Evolutionary conservation across 257 asterid species (phyloP).

Genomic region (Solanum bulbocastanum): DNA sequence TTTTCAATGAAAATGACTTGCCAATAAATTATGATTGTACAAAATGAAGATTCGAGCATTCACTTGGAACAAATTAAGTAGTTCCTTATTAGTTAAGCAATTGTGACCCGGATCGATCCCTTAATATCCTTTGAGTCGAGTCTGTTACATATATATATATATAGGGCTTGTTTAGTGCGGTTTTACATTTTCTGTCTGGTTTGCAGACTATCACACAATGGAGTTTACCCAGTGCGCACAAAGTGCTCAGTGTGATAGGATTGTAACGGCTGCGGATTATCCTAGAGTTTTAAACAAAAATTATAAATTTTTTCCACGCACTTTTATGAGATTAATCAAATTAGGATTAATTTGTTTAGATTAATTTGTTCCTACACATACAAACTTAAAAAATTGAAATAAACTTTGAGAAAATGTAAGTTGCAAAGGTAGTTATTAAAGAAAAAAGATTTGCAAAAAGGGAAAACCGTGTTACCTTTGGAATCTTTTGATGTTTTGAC

Average conservation of each 20-base stretch:
- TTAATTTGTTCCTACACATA: background rate
- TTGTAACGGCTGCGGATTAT: too few relatives aligned
- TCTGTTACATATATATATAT: too few relatives aligned
- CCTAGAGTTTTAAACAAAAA: too few relatives aligned
- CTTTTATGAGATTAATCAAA: background rate
- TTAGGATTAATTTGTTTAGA: background rate
- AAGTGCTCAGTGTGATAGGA: background rate
- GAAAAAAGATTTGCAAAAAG: background rate
- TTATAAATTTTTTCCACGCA: background rate
- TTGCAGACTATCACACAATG: too few relatives aligned
- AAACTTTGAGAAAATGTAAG: background rate
- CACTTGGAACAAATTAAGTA: background rate
- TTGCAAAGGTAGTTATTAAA: background rate
- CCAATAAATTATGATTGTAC: background rate
- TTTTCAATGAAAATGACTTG: background rate
- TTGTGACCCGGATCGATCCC: background rate
- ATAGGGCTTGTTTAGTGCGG: background rate
- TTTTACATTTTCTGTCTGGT: too few relatives aligned
- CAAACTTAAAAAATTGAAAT: background rate
- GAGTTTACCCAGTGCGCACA: background rate
- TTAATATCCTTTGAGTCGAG: background rate
- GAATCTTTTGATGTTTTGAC: background rate
- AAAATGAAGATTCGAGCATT: background rate
- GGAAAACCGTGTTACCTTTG: background rate
- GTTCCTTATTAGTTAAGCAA: background rate